These are phyloP conservation scores for Eimeria tenella DNA, from an alignment of 169 alveolate species.

Conservation along the genomic window DNA sequence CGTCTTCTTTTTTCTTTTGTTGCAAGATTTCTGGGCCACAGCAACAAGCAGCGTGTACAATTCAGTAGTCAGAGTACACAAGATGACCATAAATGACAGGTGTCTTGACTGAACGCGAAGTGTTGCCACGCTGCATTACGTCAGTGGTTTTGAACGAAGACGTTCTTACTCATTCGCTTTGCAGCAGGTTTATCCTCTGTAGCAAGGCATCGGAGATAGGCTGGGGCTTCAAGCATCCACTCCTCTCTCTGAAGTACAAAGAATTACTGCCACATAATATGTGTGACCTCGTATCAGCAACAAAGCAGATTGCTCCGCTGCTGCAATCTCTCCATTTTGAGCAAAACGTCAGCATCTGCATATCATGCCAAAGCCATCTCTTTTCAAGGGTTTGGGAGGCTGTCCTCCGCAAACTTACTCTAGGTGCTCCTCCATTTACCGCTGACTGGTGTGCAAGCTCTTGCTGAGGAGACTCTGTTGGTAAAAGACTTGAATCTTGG, in stretches of 20 bases:
- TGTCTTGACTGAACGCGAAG: too few species aligned
- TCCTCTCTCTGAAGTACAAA: slow-evolving; percentile 45
- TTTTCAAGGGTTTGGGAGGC: not conserved
- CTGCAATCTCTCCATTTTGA: not conserved
- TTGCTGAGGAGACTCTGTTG: not conserved
- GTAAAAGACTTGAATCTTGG: slow-evolving; percentile 1
- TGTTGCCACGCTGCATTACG: too few species aligned
- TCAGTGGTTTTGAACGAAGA: too few species aligned
- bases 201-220: slow-evolving; percentile 70
- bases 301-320: not conserved
- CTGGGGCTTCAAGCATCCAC: slow-evolving; percentile 79
- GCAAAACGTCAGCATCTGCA: too few species aligned
- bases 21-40: slow-evolving; percentile 66
- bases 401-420: not conserved
- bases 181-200: slow-evolving; percentile 36
- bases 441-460: not conserved
- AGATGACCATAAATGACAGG: too few species aligned
- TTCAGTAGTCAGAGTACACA: too few species aligned
- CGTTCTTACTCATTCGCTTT: slow-evolving; percentile 15
- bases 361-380: too few species aligned
- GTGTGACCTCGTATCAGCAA: not conserved
- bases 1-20: slow-evolving; percentile 66
- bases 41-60: not conserved
- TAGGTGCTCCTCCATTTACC: slow-evolving; percentile 6
- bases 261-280: not conserved